Base-by-base conservation (phyloP, 352 stramenopile genomes). In the Phytophthora palmivora region DNA sequence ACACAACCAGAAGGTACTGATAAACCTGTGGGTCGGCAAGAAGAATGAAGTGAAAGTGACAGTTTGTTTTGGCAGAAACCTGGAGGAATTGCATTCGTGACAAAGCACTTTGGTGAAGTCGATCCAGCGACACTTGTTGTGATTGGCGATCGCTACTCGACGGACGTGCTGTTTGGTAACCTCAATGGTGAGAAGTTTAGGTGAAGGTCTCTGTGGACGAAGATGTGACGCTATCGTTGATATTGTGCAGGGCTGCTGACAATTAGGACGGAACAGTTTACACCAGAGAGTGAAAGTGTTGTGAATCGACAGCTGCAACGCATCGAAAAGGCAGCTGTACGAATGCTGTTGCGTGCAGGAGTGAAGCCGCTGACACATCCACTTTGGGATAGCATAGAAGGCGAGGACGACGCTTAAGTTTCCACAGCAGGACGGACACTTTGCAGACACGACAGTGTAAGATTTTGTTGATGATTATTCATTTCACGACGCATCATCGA, bases 101-200 rank as follows among this genome's bases (percentile, higher is more conserved):
- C 92, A 51, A 56, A 71, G 18, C 89, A 97, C 58, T 98, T 98
- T 72, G 68, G 44, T n/a, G 56, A 65, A 39, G 74, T 88, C 5
- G 72, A 88, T n/a, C 79, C 80, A 4, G 32, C 92, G 22, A 74
- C 82, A 55, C 79, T 99, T 24, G 94, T 98, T 50, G 97, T 99
- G 78, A 90, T 99, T 45, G 97, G 97, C 15, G 97, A 99, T 78
- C 83, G 97, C 38, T 92, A 99, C 58, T 92, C 98, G 43, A 99
- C 96, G 0, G 97, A 99, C 79, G 83, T 99, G 41, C 85, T 99
- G 11, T 99, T 99, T 76, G 97, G 96, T 22, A 99, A 99, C 68
- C 74, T 98, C 1, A 83, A 98, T 71, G 87, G 86, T 92, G 30
- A 52, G 63, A 56, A 34, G 18, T 1, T 26, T 34, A 16, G 8